Evolutionary conservation across 306 rosid genomes (phyloP).

Genomic region (Vicia sativa): DNA sequence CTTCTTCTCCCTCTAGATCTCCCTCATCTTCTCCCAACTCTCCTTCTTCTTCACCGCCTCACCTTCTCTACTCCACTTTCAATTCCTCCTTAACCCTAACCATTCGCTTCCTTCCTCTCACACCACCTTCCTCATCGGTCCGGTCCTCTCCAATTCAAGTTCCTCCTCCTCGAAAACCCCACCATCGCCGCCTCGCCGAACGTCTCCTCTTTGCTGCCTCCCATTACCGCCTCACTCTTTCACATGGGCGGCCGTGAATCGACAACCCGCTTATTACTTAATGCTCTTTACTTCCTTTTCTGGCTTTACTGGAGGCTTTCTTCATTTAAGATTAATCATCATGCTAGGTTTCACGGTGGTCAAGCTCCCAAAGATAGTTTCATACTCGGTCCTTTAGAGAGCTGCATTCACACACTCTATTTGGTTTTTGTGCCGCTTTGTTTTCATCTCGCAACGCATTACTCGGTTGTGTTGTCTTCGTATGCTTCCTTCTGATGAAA

Average conservation of each 20-base stretch:
- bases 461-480: constrained; percentile 63
- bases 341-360: constrained; percentile 80
- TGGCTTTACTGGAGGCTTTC: constrained; percentile 79
- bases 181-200: constrained; percentile 74
- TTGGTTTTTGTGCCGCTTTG: constrained; percentile 70
- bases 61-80: constrained; percentile 53
- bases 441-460: constrained; percentile 80
- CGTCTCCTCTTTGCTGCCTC: constrained; percentile 76
- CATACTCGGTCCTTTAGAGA: constrained; percentile 75
- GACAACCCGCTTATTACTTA: constrained; percentile 68
- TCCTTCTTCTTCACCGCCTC: constrained; percentile 73
- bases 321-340: constrained; percentile 68
- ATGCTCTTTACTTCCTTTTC: constrained; percentile 65
- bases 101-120: constrained; percentile 65
- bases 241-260: constrained; percentile 86
- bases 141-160: constrained; percentile 92
- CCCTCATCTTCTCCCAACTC: constrained; percentile 71
- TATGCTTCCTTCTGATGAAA: constrained; percentile 65
- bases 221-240: constrained; percentile 80
- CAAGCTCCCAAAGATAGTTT: constrained; percentile 66
- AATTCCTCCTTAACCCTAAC: constrained; percentile 55
- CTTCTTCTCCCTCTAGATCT: constrained; percentile 74
- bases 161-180: constrained; percentile 85
- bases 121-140: constrained; percentile 75
- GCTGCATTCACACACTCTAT: constrained; percentile 77